Percentiles rank a stretch among this genome's conserved stretches.
Evolutionary conservation across 164 flowering plant genomes (phyloP).

Genomic region (Malania oleifera): DNA sequence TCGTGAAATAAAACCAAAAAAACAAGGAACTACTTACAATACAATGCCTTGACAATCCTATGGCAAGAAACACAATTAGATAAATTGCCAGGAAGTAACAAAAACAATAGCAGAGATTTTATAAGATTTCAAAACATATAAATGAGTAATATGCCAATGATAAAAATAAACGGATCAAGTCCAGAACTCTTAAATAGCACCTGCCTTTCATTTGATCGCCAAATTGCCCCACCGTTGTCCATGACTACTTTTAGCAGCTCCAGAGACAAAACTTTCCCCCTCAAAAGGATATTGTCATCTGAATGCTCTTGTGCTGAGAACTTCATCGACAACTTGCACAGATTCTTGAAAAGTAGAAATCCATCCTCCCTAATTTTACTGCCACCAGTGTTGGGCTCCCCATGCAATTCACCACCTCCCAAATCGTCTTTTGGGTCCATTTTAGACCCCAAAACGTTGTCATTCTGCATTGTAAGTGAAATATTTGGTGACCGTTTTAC

Average conservation of each 20-base stretch:
- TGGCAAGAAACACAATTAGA: too few species aligned
- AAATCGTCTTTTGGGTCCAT: constrained; percentile 10
- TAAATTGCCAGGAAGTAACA: too few species aligned
- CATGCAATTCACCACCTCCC: constrained; percentile 18
- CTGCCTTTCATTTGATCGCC: constrained; percentile 83
- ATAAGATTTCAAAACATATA: too few species aligned
- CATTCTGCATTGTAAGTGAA: constrained; percentile 22
- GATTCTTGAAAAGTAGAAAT: constrained; percentile 69
- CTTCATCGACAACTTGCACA: constrained; percentile 96
- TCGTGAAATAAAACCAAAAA: too few species aligned
- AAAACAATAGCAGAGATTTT: too few species aligned
- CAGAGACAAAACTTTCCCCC: constrained; percentile 86
- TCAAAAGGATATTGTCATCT: constrained; percentile 80
- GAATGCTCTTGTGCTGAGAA: constrained; percentile 78
- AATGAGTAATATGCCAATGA: neutral
- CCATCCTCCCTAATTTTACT: constrained; percentile 90
- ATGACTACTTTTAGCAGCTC: constrained; percentile 78
- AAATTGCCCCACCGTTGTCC: constrained; percentile 71
- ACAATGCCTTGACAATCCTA: too few species aligned
- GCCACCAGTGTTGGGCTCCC: constrained; percentile 22
- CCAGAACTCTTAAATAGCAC: constrained; percentile 14
- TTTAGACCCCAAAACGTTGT: constrained; percentile 9
- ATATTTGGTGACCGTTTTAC: constrained; percentile 6
- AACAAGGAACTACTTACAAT: too few species aligned
- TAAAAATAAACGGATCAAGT: neutral